These are phyloP conservation scores for Nakaseomyces bracarensis DNA, from an alignment of 1,139 yeast genomes.

Conservation along the genomic window DNA sequence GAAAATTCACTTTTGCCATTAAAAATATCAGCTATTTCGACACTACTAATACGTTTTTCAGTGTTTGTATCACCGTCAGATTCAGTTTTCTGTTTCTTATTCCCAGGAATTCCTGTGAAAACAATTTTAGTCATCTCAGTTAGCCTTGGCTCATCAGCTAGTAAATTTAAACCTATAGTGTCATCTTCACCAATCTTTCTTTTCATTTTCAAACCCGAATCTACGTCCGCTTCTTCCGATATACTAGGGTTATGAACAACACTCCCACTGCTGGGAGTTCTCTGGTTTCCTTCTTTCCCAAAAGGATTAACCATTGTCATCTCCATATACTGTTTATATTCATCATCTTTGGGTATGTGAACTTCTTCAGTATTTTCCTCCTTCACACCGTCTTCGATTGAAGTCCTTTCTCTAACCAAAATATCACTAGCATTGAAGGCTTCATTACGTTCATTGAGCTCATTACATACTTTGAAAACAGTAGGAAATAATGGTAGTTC, in stretches of 20 bases:
- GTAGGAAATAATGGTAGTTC: slow-evolving; percentile 21
- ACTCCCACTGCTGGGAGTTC: slow-evolving; percentile 18
- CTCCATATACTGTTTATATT: slow-evolving; percentile 25
- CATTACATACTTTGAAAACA: slow-evolving; percentile 26
- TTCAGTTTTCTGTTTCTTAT: slow-evolving; percentile 9
- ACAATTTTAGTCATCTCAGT: slow-evolving; percentile 36
- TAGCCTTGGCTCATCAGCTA: slow-evolving; percentile 15
- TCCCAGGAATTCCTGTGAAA: slow-evolving; percentile 22
- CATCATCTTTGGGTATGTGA: slow-evolving; percentile 18
- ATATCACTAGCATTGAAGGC: slow-evolving; percentile 15
- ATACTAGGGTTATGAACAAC: slow-evolving; percentile 15
- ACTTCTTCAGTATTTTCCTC: slow-evolving; percentile 14
- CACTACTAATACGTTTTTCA: slow-evolving; percentile 24
- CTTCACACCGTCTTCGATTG: slow-evolving; percentile 6
- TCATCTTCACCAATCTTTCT: slow-evolving; percentile 2
- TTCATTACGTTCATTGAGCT: slow-evolving; percentile 21
- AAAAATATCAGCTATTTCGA: slow-evolving; percentile 19
- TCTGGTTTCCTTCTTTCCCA: slow-evolving; percentile 16
- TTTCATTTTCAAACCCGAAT: not conserved
- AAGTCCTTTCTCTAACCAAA: slow-evolving; percentile 7
- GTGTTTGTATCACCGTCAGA: slow-evolving; percentile 27
- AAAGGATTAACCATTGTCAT: slow-evolving; percentile 38
- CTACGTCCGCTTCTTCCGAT: not conserved
- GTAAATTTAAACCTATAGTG: slow-evolving; percentile 6
- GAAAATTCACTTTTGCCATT: slow-evolving; percentile 2